Percentiles rank a stretch among this genome's conserved stretches.
Conservation (phyloP, 2,329 filamentous ascomycete genomes). For the Paecilomyces formosus region DNA sequence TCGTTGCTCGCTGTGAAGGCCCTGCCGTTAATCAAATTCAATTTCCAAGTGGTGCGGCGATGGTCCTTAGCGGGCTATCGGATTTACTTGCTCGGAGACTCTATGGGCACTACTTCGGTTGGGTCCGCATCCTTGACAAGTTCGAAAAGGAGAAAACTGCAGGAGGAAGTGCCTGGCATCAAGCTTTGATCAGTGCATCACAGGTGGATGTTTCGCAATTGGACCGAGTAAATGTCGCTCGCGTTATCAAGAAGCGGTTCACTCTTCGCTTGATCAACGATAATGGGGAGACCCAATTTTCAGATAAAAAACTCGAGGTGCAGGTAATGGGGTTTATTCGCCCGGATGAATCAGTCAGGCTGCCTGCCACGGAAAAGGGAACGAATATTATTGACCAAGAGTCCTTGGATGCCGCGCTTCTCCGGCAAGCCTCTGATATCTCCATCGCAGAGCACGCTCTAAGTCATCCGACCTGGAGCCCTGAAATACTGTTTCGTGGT, state of each 20-base stretch:
- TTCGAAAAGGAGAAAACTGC: slow-evolving; percentile 23
- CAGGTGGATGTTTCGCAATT: slow-evolving; percentile 40
- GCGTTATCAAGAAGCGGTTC: slow-evolving; percentile 45
- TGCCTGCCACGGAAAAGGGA: slow-evolving; percentile 11
- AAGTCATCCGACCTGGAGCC: slow-evolving; percentile 31
- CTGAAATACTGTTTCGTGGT: slow-evolving; percentile 14
- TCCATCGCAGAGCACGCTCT: slow-evolving; percentile 29
- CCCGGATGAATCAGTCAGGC: slow-evolving; percentile 10
- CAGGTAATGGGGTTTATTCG: slow-evolving; percentile 51
- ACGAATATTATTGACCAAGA: slow-evolving; percentile 28
- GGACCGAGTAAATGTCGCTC: slow-evolving; percentile 39
- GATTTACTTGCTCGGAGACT: slow-evolving; percentile 49
- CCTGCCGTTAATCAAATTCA: slow-evolving; percentile 37
- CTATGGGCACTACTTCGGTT: slow-evolving; percentile 58
- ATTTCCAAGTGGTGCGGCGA: slow-evolving; percentile 43
- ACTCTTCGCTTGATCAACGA: slow-evolving; percentile 22
- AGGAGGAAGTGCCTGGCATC: slow-evolving; percentile 44
- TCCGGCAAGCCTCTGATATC: slow-evolving; percentile 33
- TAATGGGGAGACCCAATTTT: slow-evolving; percentile 5
- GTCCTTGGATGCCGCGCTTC: slow-evolving; percentile 25
- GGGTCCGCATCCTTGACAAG: slow-evolving; percentile 42
- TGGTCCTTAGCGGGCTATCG: slow-evolving; percentile 47
- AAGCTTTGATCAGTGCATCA: slow-evolving; percentile 50
- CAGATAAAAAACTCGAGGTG: slow-evolving; percentile 43
- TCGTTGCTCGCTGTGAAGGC: slow-evolving; percentile 46